These are phyloP conservation scores for Sporopachydermia cereana DNA, from an alignment of 1,139 yeast genomes.

Conservation along the genomic window DNA sequence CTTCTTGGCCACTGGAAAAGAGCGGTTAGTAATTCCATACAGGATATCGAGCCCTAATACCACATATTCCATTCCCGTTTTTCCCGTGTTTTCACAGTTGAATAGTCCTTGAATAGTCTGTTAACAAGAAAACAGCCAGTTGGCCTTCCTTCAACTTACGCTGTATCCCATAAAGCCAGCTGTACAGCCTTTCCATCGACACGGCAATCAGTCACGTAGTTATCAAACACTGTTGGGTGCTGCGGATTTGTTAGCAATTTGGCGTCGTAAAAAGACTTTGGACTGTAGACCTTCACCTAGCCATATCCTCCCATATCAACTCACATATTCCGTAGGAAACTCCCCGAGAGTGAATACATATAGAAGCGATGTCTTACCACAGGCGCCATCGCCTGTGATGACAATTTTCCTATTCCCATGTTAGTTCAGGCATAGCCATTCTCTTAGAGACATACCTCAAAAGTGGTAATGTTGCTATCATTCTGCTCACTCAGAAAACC, in stretches of 20 bases:
- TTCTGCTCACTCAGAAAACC: too few species aligned
- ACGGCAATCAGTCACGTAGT: constrained; percentile 85
- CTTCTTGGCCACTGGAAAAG: constrained; percentile 84
- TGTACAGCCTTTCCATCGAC: constrained; percentile 89
- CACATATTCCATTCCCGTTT: too few species aligned
- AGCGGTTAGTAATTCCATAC: too few species aligned
- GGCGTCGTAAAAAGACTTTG: too few species aligned
- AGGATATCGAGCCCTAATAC: too few species aligned
- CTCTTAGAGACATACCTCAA: too few species aligned
- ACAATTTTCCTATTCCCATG: constrained; percentile 62
- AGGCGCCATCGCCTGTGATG: constrained; percentile 92
- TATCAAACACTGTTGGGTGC: constrained; percentile 93
- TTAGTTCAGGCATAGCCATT: too few species aligned
- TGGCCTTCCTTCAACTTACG: too few species aligned
- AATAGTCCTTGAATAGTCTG: too few species aligned
- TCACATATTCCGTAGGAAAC: constrained; percentile 28
- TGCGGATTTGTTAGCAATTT: constrained; percentile 27
- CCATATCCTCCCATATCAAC: background rate
- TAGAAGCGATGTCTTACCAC: constrained; percentile 86
- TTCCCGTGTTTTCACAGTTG: too few species aligned
- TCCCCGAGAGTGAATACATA: constrained; percentile 88
- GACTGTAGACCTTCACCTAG: too few species aligned
- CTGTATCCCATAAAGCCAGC: constrained; percentile 90
- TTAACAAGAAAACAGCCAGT: background rate
- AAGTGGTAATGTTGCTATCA: too few species aligned